phyloP scores from a whole-genome alignment of 2,329 filamentous ascomycete genomes.

The Geosmithia putterillii region DNA sequence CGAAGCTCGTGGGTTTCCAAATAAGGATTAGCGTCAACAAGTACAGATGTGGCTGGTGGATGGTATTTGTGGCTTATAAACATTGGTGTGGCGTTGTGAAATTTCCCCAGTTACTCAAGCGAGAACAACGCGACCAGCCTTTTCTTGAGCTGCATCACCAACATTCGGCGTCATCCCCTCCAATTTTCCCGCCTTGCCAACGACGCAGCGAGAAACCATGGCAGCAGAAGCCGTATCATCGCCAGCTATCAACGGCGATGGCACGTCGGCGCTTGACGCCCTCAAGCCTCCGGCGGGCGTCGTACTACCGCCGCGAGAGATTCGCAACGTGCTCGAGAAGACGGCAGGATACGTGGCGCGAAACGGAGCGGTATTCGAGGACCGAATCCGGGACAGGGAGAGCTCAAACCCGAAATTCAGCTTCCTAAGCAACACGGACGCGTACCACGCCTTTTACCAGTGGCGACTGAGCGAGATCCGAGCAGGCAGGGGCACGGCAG shows the following conservation, averaged over 20 bases:
- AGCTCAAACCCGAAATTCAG: conserved; percentile 79
- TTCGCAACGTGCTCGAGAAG: conserved; percentile 79
- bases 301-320: conserved; percentile 80
- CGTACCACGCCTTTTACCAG: conserved; percentile 78
- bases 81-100: too few species aligned
- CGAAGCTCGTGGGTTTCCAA: too few species aligned
- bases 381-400: conserved; percentile 77
- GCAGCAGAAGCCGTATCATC: conserved; percentile 9
- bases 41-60: too few species aligned
- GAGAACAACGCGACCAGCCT: not conserved
- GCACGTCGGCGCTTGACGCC: conserved; percentile 43
- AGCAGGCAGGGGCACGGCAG: conserved; percentile 66
- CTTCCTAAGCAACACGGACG: conserved; percentile 68
- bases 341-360: conserved; percentile 82
- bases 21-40: too few species aligned
- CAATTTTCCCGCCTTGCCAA: not conserved
- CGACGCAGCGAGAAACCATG: conserved; percentile 13
- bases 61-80: too few species aligned
- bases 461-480: conserved; percentile 85
- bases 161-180: too few species aligned
- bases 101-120: too few species aligned
- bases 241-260: conserved; percentile 9
- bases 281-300: conserved; percentile 72
- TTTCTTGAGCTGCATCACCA: not conserved
- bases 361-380: conserved; percentile 60